Conservation (phyloP, 768 basidiomycete genomes). For the Serendipita vermifera region DNA sequence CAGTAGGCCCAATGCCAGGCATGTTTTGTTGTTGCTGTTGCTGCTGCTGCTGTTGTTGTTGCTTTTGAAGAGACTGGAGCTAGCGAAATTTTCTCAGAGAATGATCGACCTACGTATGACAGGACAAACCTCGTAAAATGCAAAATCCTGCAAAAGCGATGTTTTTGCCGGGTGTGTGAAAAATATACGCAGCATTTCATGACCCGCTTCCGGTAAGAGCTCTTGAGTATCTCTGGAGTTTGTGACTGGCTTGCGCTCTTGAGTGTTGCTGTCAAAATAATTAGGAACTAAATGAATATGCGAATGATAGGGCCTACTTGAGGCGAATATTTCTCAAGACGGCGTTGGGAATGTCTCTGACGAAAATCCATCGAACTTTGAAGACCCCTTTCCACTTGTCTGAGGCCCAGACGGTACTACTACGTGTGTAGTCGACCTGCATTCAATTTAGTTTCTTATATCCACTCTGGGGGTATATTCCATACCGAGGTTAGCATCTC, state of each 20-base stretch:
- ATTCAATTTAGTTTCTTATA: conserved; percentile 6
- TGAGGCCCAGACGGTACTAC: conserved; percentile 96
- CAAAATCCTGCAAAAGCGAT: conserved; percentile 84
- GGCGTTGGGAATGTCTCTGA: conserved; percentile 87
- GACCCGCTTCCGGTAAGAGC: conserved; percentile 86
- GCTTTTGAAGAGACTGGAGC: conserved; percentile 80
- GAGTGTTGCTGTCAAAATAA: conserved; percentile 62
- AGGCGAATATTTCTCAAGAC: conserved; percentile 80
- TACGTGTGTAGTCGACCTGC: conserved; percentile 82
- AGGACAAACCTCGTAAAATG: conserved; percentile 66
- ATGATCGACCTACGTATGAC: not conserved
- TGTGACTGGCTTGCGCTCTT: conserved; percentile 96
- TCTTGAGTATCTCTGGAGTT: conserved; percentile 98
- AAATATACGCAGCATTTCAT: conserved; percentile 95
- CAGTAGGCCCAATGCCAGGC: conserved; percentile 12
- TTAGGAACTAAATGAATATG: conserved; percentile 14
- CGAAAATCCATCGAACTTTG: conserved; percentile 96
- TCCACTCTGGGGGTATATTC: conserved; percentile 9
- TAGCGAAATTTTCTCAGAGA: conserved; percentile 21
- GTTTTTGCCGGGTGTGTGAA: conserved; percentile 86
- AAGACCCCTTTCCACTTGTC: conserved; percentile 99
- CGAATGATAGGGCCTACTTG: conserved; percentile 37
- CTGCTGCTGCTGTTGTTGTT: conserved; percentile 31
- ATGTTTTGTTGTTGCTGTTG: conserved; percentile 32
- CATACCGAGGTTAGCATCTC: conserved; percentile 90